Evolutionary conservation across 2,329 filamentous ascomycete species (phyloP), one percentile per base, ranked within the genome.

Genomic region (Metarhizium rileyi): DNA sequence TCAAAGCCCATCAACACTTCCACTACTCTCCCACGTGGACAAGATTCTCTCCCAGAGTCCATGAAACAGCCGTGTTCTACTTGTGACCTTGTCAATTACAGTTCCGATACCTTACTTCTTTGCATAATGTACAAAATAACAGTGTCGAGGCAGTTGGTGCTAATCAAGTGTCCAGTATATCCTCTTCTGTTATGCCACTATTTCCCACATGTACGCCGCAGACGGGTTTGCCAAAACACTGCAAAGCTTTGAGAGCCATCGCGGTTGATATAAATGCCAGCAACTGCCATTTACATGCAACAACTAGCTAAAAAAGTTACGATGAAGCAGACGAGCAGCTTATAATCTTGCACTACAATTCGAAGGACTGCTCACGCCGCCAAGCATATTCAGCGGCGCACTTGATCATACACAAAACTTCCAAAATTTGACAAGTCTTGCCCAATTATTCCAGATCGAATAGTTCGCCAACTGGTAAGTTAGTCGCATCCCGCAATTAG

Each of bases 361-460:
- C 8, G 71, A 68, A 5, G 72, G 71, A 52, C 69, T 72, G 20
- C 66, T 69, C 2, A 73, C 66, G 6, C 69, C 70, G 1, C 71
- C 71, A 26, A 69, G 68, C 51, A 73, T 70, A 47, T 76, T 75
- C 33, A 76, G 59, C 1, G 73, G 73, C 44, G 69, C 62, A 20
- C 70, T 74, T 1, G 68, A 67, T n/a, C n/a, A n/a, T 20, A 78
- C 59, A 52, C 78, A 78, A 52, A 78, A 78, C 0, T 62, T 65
- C 67, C 71, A 76, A 14, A 52, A 74, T 68, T 52, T 77, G 78
- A 62, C 81, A 82, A 2, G 66, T 74, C 67, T 74, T 60, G 12
- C 61, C 61, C 43, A 67, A 52, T 22, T 50, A 57, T 48, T 67
- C 63, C 23, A 66, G 49, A 35, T 68, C 63, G 27, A 66, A 66